Base-by-base conservation (phyloP, 2,329 filamentous ascomycete species). In the Fusarium anthophilum region DNA sequence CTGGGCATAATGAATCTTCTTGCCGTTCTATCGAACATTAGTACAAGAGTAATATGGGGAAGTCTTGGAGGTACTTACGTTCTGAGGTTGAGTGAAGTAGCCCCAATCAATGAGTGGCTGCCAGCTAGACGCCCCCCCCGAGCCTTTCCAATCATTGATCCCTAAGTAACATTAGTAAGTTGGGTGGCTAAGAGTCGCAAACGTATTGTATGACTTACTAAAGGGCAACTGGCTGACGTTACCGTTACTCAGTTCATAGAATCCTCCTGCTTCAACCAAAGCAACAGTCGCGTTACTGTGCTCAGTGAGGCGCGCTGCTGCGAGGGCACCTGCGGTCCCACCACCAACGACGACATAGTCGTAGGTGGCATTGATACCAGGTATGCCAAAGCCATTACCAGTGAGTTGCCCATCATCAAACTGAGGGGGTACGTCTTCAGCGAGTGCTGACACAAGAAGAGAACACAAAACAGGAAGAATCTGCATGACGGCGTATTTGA, bases 301-400 rank as follows among this genome's bases (percentile, higher is more conserved):
- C 59, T 57, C 50, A 30, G 59, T 56, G 8, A 62, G 17, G 8
- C 59, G 59, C 8, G 59, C 50, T 14, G 50, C 59, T 38, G 38
- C 38, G 2, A 44, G 37, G 6, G 38, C 50, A 12, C 59, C 59
- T 30, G 59, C 59, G 18, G 63, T 45, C 6, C 59, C 59, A 38
- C 59, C 50, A 18, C 59, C 59, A n/a, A 56, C 50, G 9, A 62
- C 44, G 5, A 62, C 15, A 56, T 72, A 68, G 53, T 61, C 72
- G 4, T 59, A 59, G 20, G 56, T 59, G 17, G 32, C 43, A 37
- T 65, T 65, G 62, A 65, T 65, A 45, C 62, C 62, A 17, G 62
- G 62, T 53, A 65, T 65, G 22, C 62, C 62, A 45, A 65, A 65
- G 17, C 62, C 62, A 15, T 65, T 65, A 10, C 62, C 62, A 30